These are phyloP conservation scores for Yamadazyma olivae DNA, from an alignment of 805 yeast species.

Conservation along the genomic window DNA sequence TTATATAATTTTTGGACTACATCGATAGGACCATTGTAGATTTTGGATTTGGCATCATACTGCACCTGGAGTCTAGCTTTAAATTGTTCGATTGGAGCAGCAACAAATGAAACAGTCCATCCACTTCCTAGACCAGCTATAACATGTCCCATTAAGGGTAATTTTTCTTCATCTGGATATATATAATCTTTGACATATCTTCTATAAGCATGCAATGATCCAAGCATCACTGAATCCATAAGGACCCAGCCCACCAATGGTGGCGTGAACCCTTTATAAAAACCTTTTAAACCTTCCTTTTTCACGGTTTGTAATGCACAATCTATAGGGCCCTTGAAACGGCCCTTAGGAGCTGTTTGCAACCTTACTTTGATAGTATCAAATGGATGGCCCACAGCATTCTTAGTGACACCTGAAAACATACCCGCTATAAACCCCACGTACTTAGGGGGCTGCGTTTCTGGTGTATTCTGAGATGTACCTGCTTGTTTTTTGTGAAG, in stretches of 20 bases:
- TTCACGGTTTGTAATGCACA: slow-evolving; percentile 69
- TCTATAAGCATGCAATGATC: slow-evolving; percentile 77
- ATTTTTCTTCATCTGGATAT: slow-evolving; percentile 55
- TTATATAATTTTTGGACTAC: slow-evolving; percentile 59
- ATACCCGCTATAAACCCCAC: slow-evolving; percentile 88
- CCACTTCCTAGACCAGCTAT: slow-evolving; percentile 83
- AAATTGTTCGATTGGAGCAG: slow-evolving; percentile 89
- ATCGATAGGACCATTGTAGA: slow-evolving; percentile 77
- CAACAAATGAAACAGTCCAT: slow-evolving; percentile 90
- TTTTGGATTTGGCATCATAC: slow-evolving; percentile 68
- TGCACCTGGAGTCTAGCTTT: slow-evolving; percentile 89
- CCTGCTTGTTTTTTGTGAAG: slow-evolving; percentile 1
- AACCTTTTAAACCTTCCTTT: slow-evolving; percentile 75
- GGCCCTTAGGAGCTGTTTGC: slow-evolving; percentile 59
- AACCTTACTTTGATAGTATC: slow-evolving; percentile 37
- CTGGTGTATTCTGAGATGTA: slow-evolving; percentile 4
- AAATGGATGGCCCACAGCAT: slow-evolving; percentile 90
- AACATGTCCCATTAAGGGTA: slow-evolving; percentile 74
- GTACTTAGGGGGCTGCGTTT: slow-evolving; percentile 45
- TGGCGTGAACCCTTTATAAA: slow-evolving; percentile 89
- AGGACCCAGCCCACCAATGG: slow-evolving; percentile 91
- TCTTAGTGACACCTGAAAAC: slow-evolving; percentile 82
- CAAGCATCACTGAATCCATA: slow-evolving; percentile 91
- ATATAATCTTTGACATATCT: slow-evolving; percentile 61
- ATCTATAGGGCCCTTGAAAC: slow-evolving; percentile 79